phyloP scores from a whole-genome alignment of 139 green algal genomes.

The Chlamydomonas sp. region DNA sequence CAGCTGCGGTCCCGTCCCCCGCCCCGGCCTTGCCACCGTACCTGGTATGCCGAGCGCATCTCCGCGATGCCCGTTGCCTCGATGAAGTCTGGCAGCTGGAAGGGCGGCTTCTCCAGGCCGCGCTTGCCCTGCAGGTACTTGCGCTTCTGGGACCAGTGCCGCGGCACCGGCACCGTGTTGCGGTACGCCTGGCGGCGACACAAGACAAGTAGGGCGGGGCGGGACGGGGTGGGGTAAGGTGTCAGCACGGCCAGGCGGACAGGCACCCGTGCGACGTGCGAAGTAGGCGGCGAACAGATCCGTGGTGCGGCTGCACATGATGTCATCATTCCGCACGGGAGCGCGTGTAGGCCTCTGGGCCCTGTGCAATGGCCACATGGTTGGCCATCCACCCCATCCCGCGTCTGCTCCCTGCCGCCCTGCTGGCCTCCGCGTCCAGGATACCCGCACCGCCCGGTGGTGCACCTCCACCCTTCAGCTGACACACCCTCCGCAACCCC shows the following conservation, averaged over 20 bases:
- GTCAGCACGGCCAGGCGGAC: neutral
- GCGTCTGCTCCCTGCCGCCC: too few species aligned
- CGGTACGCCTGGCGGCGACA: slow-evolving; percentile 58
- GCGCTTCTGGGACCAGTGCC: slow-evolving; percentile 98
- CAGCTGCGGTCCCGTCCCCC: too few species aligned
- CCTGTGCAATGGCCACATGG: too few species aligned
- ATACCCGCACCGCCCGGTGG: too few species aligned
- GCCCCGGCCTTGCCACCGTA: neutral
- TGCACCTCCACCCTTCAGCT: too few species aligned
- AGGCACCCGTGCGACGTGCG: too few species aligned
- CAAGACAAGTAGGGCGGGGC: neutral
- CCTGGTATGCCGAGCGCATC: slow-evolving; percentile 90
- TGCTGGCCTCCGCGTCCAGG: too few species aligned
- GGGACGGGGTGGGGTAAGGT: neutral
- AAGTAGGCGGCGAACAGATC: neutral
- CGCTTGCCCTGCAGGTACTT: slow-evolving; percentile 97
- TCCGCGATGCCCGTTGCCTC: slow-evolving; percentile 92
- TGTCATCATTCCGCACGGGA: too few species aligned
- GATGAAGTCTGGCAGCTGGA: slow-evolving; percentile 98
- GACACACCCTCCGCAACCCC: too few species aligned
- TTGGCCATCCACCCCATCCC: too few species aligned
- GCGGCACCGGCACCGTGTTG: slow-evolving; percentile 94
- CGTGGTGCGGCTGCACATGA: too few species aligned
- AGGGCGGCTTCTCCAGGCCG: slow-evolving; percentile 98
- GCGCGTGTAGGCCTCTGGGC: too few species aligned